Base-by-base conservation (phyloP, 2,329 filamentous ascomycete genomes). In the Epichloe uncinata region DNA sequence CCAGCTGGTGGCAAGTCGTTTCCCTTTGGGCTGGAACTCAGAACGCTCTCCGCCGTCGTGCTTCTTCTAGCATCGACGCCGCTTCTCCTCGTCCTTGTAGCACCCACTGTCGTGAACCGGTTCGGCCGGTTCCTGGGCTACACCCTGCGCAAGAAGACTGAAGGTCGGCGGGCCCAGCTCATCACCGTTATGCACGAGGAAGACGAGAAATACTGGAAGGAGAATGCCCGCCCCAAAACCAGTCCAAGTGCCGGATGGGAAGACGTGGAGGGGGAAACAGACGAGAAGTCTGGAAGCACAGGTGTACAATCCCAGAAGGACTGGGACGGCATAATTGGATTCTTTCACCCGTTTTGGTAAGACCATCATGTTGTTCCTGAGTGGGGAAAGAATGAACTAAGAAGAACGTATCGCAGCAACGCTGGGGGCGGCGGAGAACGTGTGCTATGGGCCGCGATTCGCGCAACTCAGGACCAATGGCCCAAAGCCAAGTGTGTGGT, bases 311-410 rank as follows among this genome's bases (percentile, higher is more conserved):
- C 75, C 2, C 56, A 60, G 52, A 71, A 76, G 56, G 75, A 84
- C 43, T 96, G 87, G 86, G 74, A 82, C 54, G 90, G 90, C 34
- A 81, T 96, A 48, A 80, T 97, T 54, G 93, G 88, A 44, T 97
- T 98, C 75, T 95, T 98, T 64, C 93, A 98, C 66, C 93, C 93
- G 1, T 98, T 96, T 66, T 97, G 93, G 87, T 91, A 72, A 55
- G 76, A 62, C 35, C 6, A 33, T 50, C 22, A 48, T 43, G 8
- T 38, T 45, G 9, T 34, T 26, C 11, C 46, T 16, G 18, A 26
- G 8, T 41, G 35, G 11, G 8, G 22, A 37, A 11, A 7, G 11
- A 3, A 16, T 33, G 5, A 22, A 33, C 38, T 42, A n/a, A 26
- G 44, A 30, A 42, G 55, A 42, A 59, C 43, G 42, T 26, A 33